Base-by-base conservation (phyloP, 495 filamentous ascomycete species). In the Tetracladium setigerum region DNA sequence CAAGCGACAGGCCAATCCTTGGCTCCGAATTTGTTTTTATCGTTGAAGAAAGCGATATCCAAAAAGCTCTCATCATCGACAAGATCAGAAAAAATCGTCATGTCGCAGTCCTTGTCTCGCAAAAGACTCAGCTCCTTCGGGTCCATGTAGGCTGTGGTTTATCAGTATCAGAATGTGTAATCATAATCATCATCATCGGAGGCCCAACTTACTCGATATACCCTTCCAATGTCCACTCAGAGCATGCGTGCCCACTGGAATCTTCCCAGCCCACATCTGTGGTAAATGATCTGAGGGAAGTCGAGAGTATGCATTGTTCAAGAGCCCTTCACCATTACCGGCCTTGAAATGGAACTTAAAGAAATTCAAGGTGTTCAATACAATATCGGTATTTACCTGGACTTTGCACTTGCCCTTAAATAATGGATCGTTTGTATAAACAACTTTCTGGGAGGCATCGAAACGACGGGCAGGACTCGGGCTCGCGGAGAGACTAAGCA, bases 261-360 rank as follows among this genome's bases (percentile, higher is more conserved):
- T 41, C 5, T 14, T 14, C 17, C 58, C 58, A 22, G 39, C 14
- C 55, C 56, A 58, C 5, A 41, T 18, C 22, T 47, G 45, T 30
- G 56, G 55, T 15, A 37, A 19, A 22, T 58, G 49, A 30, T 46
- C 37, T 0, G 13, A 5, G 14, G 34, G 15, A 24, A 61, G 47
- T 10, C 41, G 34, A 14, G 24, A 36, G 30, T 52, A 61, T 8
- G 16, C 31, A 22, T 56, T 38, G 4, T 44, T 17, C 5, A 58
- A 41, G 19, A 58, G 19, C 12, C 58, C 58, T 47, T 56, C 56
- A 8, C 38, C 52, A 32, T 17, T 32, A 12, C n/a, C 3, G 17
- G 42, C 18, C 14, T 47, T 56, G 14, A 61, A 34, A 27, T 61
- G 58, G 19, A 51, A 58, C 40, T 52, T 51, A 32, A 61, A 61